These are phyloP conservation scores for Cantharellus cinnabarinus DNA, from an alignment of 768 basidiomycete species.

Conservation along the genomic window DNA sequence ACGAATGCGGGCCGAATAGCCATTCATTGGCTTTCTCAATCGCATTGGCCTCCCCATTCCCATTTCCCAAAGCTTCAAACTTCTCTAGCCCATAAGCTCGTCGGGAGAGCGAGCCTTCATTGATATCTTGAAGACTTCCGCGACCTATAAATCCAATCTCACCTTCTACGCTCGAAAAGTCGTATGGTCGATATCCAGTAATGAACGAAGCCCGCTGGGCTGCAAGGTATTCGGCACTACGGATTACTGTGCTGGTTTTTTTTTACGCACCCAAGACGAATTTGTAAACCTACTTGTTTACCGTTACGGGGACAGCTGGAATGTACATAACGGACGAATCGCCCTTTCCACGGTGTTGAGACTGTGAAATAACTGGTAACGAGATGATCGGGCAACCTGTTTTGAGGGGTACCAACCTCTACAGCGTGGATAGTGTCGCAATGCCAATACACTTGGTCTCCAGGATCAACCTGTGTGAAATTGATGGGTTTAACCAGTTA, in stretches of 20 bases:
- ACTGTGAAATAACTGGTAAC: not conserved
- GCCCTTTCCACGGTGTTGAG: constrained; percentile 2
- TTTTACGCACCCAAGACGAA: not conserved
- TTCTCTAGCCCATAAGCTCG: not conserved
- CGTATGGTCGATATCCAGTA: constrained; percentile 1
- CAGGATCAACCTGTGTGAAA: not conserved
- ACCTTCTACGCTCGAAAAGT: constrained; percentile 7
- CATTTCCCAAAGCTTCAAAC: not conserved
- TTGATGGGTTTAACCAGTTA: not conserved
- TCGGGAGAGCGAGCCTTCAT: not conserved
- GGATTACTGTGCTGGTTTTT: not conserved
- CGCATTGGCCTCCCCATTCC: not conserved
- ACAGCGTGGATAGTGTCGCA: constrained; percentile 2
- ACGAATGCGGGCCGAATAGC: not conserved
- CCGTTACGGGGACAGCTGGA: constrained; percentile 6
- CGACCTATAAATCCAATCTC: constrained; percentile 3
- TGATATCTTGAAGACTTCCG: not conserved
- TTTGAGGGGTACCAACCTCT: not conserved
- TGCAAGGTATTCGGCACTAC: constrained; percentile 3
- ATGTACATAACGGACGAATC: constrained; percentile 9
- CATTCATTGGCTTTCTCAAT: not conserved
- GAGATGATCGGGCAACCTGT: not conserved
- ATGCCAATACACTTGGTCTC: constrained; percentile 7
- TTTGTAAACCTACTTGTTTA: not conserved
- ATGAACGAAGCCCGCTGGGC: constrained; percentile 1